These are phyloP conservation scores for Venturia nashicola DNA, from an alignment of 2,329 filamentous ascomycete species.

Conservation along the genomic window DNA sequence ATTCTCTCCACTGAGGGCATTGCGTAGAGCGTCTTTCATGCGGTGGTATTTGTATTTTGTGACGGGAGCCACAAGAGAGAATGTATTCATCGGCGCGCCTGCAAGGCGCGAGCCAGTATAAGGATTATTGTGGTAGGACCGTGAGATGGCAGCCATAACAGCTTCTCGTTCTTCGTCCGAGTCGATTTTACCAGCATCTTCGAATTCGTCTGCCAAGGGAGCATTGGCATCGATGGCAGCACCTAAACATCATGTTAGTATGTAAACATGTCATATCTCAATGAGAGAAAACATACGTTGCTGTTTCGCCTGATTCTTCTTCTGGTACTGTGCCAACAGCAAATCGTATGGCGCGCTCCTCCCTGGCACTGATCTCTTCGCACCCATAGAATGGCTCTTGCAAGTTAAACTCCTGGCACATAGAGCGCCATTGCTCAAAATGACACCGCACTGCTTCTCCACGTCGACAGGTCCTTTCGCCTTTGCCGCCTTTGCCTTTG, in stretches of 20 bases:
- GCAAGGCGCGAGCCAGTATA: slow-evolving; percentile 2
- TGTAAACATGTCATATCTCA: not conserved
- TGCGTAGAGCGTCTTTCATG: slow-evolving; percentile 51
- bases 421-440: slow-evolving; percentile 70
- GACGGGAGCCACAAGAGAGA: slow-evolving; percentile 39
- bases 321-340: slow-evolving; percentile 57
- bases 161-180: slow-evolving; percentile 87
- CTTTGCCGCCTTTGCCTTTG: slow-evolving; percentile 71
- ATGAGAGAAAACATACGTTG: slow-evolving; percentile 58
- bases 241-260: slow-evolving; percentile 40
- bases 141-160: slow-evolving; percentile 66
- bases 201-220: slow-evolving; percentile 72
- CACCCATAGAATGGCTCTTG: slow-evolving; percentile 92
- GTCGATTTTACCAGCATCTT: slow-evolving; percentile 65
- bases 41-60: slow-evolving; percentile 49
- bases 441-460: slow-evolving; percentile 84
- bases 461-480: slow-evolving; percentile 90
- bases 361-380: slow-evolving; percentile 78
- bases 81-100: slow-evolving; percentile 52
- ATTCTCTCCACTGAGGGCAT: slow-evolving; percentile 40
- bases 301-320: slow-evolving; percentile 97
- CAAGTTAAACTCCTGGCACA: slow-evolving; percentile 85
- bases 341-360: slow-evolving; percentile 85
- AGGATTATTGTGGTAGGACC: slow-evolving; percentile 34
- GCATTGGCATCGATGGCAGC: slow-evolving; percentile 91